A percentile compares a stretch with the other conserved stretches of the same genome.
phyloP scores from a whole-genome alignment of 257 asterid genomes.

The Voacanga thouarsii region DNA sequence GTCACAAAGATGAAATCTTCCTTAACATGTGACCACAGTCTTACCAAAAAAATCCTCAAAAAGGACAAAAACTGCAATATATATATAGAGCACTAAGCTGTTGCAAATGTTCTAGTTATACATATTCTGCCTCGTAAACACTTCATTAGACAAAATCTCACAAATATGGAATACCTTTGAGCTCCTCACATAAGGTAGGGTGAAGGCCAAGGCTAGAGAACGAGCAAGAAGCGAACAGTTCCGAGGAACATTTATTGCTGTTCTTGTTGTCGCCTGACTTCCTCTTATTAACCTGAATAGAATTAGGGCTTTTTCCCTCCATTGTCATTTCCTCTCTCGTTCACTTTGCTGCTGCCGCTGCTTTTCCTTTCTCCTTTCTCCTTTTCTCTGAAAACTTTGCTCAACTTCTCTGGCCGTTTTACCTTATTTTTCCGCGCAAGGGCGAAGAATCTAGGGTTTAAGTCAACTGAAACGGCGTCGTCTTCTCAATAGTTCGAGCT shows the following conservation, averaged over 20 bases:
- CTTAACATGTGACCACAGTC: background rate
- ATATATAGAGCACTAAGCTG: background rate
- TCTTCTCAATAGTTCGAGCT: background rate
- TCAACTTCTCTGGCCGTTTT: background rate
- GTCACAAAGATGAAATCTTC: slow-evolving; percentile 6
- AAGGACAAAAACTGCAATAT: background rate
- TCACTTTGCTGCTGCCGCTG: background rate
- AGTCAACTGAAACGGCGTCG: slow-evolving; percentile 4
- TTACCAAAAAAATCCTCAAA: background rate
- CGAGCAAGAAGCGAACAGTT: slow-evolving; percentile 79
- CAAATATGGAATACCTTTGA: slow-evolving; percentile 47
- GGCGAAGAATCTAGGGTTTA: slow-evolving; percentile 16
- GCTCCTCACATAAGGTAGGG: slow-evolving; percentile 71
- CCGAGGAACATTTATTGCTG: slow-evolving; percentile 27
- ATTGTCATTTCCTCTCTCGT: background rate
- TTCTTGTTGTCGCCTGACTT: background rate
- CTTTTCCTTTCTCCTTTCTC: background rate
- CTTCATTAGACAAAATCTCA: background rate
- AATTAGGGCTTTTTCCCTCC: slow-evolving; percentile 16
- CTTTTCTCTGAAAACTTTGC: background rate
- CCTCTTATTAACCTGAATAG: slow-evolving; percentile 7
- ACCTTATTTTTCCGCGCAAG: background rate
- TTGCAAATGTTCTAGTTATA: background rate
- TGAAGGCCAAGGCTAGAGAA: slow-evolving; percentile 87
- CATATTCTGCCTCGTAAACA: no score